A percentile compares a stretch with the other conserved stretches of the same genome.
phyloP scores from a whole-genome alignment of 2,329 filamentous ascomycete genomes.

The Calonectria fujianensis region DNA sequence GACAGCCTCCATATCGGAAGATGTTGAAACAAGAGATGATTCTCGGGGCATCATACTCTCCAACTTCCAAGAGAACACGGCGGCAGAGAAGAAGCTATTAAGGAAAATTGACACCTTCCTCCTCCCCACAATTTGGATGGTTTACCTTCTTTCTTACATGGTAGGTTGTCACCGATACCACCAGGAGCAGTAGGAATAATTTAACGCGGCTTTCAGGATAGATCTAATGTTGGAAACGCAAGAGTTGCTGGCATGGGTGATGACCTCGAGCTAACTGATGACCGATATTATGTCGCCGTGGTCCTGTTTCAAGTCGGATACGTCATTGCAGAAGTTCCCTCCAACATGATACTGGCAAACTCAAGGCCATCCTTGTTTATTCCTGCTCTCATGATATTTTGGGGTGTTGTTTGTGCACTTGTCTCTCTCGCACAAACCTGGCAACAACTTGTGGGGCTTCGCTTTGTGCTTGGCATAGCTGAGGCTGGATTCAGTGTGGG shows the following conservation, averaged over 20 bases:
- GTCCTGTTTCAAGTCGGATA: constrained; percentile 7
- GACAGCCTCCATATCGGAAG: neutral
- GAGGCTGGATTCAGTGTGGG: neutral
- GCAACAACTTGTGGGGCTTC: constrained; percentile 2
- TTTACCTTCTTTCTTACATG: constrained; percentile 7
- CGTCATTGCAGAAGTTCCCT: neutral
- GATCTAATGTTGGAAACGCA: neutral
- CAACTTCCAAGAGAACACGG: neutral
- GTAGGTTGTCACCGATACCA: neutral
- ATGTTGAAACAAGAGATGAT: neutral
- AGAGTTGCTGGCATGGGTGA: neutral
- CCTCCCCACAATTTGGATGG: neutral
- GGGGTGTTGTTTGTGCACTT: neutral
- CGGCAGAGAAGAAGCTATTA: neutral
- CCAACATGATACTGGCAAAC: constrained; percentile 2
- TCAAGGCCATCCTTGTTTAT: neutral
- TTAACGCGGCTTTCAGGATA: neutral
- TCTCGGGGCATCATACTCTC: neutral
- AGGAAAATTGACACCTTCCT: neutral
- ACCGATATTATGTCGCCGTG: constrained; percentile 1
- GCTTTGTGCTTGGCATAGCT: neutral
- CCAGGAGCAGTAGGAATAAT: neutral
- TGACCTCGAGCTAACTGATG: neutral
- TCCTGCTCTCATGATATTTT: constrained; percentile 5
- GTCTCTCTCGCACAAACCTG: neutral